A percentile compares a stretch with the other conserved stretches of the same genome.
Conservation (phyloP, 2,329 filamentous ascomycete genomes). For the Ophiostoma montium region DNA sequence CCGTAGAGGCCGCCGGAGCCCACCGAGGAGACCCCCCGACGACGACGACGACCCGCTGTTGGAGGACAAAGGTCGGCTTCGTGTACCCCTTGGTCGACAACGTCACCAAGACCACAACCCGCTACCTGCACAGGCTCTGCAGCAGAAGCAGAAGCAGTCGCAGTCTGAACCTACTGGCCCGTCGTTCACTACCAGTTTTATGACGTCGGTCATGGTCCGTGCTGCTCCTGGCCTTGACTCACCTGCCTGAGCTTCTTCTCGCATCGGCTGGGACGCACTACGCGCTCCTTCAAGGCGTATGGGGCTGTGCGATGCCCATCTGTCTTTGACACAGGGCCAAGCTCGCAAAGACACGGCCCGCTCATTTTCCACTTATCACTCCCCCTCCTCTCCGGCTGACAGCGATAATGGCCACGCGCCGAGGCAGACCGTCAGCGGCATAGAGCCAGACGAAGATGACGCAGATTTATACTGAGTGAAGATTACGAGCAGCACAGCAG, state of each 20-base stretch:
- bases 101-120: conserved; percentile 63
- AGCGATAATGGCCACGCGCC: no score
- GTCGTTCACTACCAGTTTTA: conserved; percentile 71
- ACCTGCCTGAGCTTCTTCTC: conserved; percentile 60
- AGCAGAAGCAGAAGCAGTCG: conserved; percentile 57
- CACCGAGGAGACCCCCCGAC: no score
- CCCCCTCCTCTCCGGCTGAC: no score
- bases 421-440: no score
- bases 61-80: conserved; percentile 79
- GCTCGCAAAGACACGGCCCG: no score
- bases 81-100: conserved; percentile 82
- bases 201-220: conserved; percentile 62
- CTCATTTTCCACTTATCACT: no score
- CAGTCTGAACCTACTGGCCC: conserved; percentile 54
- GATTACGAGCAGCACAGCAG: no score
- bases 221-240: conserved; percentile 61
- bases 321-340: no score
- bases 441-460: conserved; percentile 41
- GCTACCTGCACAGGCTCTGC: conserved; percentile 56
- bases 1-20: no score
- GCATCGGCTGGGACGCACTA: conserved; percentile 59
- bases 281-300: conserved; percentile 56
- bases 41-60: conserved; percentile 67
- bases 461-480: conserved; percentile 31
- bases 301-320: no score